Percentiles rank a stretch among this genome's conserved stretches.
These are phyloP conservation scores for Pharnaceum exiguum DNA, from an alignment of 148 eudicot genomes.

Conservation along the genomic window DNA sequence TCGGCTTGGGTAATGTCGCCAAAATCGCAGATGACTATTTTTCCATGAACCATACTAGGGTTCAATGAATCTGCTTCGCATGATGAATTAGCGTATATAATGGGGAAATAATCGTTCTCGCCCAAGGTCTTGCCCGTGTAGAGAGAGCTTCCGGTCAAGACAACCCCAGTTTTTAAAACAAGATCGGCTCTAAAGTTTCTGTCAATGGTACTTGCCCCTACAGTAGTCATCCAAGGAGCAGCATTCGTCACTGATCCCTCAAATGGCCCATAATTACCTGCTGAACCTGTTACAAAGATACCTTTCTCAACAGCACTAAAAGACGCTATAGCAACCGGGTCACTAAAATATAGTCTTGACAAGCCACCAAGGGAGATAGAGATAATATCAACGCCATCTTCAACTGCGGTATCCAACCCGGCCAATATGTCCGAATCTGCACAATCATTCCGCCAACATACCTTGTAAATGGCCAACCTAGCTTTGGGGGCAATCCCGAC, in stretches of 20 bases:
- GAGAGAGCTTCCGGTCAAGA: constrained; percentile 7
- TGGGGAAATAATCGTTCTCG: background rate
- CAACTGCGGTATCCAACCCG: constrained; percentile 50
- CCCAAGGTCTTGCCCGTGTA: constrained; percentile 9
- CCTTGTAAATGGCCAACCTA: constrained; percentile 52
- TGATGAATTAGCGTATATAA: background rate
- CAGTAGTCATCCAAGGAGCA: constrained; percentile 65
- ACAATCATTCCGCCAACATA: constrained; percentile 47
- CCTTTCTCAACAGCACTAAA: constrained; percentile 53
- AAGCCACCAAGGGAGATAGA: constrained; percentile 47
- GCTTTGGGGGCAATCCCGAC: constrained; percentile 70
- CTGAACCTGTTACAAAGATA: constrained; percentile 45
- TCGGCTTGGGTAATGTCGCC: constrained; percentile 2
- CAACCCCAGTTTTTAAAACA: constrained; percentile 6
- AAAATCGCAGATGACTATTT: constrained; percentile 27
- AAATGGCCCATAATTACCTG: constrained; percentile 58
- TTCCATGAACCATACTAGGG: constrained; percentile 21
- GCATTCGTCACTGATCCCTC: constrained; percentile 26
- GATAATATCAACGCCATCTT: constrained; percentile 60
- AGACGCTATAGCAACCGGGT: constrained; percentile 30
- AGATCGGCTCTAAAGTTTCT: constrained; percentile 41
- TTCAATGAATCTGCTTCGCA: constrained; percentile 16
- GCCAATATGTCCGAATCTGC: constrained; percentile 48
- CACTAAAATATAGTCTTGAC: constrained; percentile 7
- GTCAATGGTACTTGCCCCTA: constrained; percentile 67